Evolutionary conservation across 352 stramenopile species (phyloP), one percentile per base, ranked within the genome.

Genomic region (Pythium myriotylum): DNA sequence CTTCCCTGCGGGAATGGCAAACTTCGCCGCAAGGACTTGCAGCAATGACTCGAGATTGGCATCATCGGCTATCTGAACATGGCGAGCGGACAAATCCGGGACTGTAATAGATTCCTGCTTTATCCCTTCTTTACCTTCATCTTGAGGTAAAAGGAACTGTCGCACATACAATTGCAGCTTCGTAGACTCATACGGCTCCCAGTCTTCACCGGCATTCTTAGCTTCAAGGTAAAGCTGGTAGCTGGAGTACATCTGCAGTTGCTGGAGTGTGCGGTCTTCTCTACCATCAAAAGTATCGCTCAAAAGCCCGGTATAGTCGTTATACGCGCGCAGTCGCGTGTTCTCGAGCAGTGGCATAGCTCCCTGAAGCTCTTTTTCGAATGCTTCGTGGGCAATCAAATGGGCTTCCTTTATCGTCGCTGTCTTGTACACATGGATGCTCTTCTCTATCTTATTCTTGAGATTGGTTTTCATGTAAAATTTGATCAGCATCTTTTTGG

Each of bases 391-490:
- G 3, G 73, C 81, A 7, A 65, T 52, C 14, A 63, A 54, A 2
- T 88, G 60, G 6, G 78, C 79, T 43, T 91, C 77, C 7, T 63
- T 61, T 33, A 94, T 72, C 6, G 85, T 89, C 17, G 74, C 74
- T 4, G 81, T 88, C 62, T 88, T 89, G 79, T 92, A 94, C 9
- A 94, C 51, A 46, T 91, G 62, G 35, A 94, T 74, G 23, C 68
- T 62, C 53, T 91, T 91, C 50, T 91, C 79, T 20, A 91, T 53
- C 46, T 78, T 88, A 67, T 89, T 88, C 10, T 66, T 73, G 37
- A 74, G 76, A 29, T 55, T 74, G n/a, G 76, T 81, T 40, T 91
- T 89, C 78, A 90, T 84, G 62, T 84, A 92, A 52, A 94, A 86
- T 47, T 90, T 89, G 22, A 94, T 54, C 54, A 86, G 73, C 35